Evolutionary conservation across 2,329 filamentous ascomycete genomes (phyloP), one percentile per base, ranked within the genome.

Genomic region (Trichoderma pleuroti): DNA sequence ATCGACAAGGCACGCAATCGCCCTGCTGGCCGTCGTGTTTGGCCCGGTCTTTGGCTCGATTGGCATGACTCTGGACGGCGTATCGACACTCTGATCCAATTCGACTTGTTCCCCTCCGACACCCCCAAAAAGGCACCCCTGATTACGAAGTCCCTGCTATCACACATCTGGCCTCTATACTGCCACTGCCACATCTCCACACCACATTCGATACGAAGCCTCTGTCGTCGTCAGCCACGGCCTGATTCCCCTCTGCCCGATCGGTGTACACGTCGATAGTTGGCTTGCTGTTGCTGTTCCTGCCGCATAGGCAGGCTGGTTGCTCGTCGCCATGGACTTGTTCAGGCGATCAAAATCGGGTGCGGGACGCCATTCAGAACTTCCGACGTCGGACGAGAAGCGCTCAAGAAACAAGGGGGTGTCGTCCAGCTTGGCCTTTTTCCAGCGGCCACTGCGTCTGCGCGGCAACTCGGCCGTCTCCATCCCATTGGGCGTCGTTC

Each of bases 401-500:
- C 80, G 76, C 67, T 70, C 76, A 54, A 81, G 80, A 72, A 79
- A 81, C 39, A 82, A 83, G 71, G 80, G 77, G 28, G 71, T 84
- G 61, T 81, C 83, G 39, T 82, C 85, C 54, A 84, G 86, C 67
- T 85, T 97, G 77, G 91, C 92, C 73, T 97, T 98, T 81, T 93
- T 98, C 81, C 87, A 91, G 76, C 89, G 93, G 78, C 93, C 95
- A 65, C 88, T 99, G 85, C 91, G 94, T 76, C 84, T 99, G 84
- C 92, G 91, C 82, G 93, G 93, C 77, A 97, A 97, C 82, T 98
- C 94, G 69, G 92, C 91, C 78, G 90, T 98, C 80, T 97, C 95
- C 65, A 91, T 98, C 79, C 96, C 96, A 30, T 85, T 99, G 66
- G 95, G 95, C 75, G 90, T 98, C 78, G 93, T 98, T 76, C 87